Conservation (phyloP, 2,329 filamentous ascomycete genomes). For the Samsoniella hepiali region DNA sequence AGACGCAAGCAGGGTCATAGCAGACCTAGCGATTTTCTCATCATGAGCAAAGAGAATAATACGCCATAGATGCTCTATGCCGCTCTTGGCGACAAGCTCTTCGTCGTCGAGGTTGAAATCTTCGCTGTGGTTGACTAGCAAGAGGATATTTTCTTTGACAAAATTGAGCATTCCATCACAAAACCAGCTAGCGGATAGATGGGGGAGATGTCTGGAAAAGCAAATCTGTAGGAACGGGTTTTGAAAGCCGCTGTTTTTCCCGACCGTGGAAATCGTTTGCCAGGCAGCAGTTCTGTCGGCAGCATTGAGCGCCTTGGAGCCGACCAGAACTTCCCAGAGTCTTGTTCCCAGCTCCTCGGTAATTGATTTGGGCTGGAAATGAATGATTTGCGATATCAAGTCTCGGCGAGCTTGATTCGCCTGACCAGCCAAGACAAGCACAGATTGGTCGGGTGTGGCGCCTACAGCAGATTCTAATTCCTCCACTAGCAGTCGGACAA, state of each 20-base stretch:
- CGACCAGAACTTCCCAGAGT: constrained; percentile 73
- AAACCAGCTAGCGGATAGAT: constrained; percentile 55
- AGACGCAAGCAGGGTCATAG: constrained; percentile 66
- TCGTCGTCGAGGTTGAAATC: constrained; percentile 50
- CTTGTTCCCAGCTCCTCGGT: constrained; percentile 56
- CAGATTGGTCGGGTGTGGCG: not conserved
- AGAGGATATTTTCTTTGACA: constrained; percentile 50
- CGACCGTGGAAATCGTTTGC: constrained; percentile 58
- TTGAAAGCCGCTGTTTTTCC: constrained; percentile 39
- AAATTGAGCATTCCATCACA: constrained; percentile 62
- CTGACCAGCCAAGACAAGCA: constrained; percentile 41
- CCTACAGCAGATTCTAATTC: constrained; percentile 58
- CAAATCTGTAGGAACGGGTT: constrained; percentile 57
- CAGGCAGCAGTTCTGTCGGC: constrained; percentile 66
- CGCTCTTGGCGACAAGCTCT: constrained; percentile 49
- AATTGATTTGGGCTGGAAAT: constrained; percentile 59
- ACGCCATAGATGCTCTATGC: constrained; percentile 75
- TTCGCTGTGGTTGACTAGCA: constrained; percentile 42
- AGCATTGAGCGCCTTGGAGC: constrained; percentile 55
- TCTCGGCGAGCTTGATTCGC: constrained; percentile 54
- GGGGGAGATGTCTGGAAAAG: constrained; percentile 54
- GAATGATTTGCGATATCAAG: constrained; percentile 56
- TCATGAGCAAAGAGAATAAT: constrained; percentile 69
- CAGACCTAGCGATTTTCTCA: constrained; percentile 61
- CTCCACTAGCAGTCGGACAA: constrained; percentile 60